Evolutionary conservation across 2,329 filamentous ascomycete genomes (phyloP).

Genomic region (Colletotrichum cereale): DNA sequence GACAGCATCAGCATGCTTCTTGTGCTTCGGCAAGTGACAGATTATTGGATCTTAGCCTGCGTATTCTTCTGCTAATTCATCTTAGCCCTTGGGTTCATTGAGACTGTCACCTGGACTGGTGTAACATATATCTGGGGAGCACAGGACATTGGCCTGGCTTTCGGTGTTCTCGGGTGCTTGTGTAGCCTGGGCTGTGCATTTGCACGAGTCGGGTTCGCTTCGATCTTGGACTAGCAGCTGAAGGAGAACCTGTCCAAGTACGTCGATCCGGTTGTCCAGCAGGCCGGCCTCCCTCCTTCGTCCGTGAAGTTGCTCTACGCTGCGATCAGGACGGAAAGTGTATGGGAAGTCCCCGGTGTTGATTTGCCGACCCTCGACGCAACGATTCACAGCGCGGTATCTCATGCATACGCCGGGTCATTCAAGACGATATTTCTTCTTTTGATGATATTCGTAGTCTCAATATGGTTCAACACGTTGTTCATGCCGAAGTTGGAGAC

Average conservation of each 20-base stretch:
- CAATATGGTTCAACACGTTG: constrained; percentile 52
- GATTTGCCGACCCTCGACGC: constrained; percentile 50
- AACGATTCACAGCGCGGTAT: constrained; percentile 50
- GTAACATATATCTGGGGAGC: constrained; percentile 60
- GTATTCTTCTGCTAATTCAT: constrained; percentile 17
- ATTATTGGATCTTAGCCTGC: no score
- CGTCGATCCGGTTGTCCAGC: constrained; percentile 51
- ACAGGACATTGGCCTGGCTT: constrained; percentile 60
- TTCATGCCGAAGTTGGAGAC: constrained; percentile 58
- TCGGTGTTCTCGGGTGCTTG: constrained; percentile 59
- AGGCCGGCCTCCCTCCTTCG: constrained; percentile 51
- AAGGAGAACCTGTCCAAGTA: constrained; percentile 49
- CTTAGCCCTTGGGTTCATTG: constrained; percentile 53
- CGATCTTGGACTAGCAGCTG: constrained; percentile 53
- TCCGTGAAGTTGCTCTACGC: constrained; percentile 51
- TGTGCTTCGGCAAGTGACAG: constrained; percentile 41
- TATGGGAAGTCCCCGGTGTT: constrained; percentile 51
- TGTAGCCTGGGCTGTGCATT: constrained; percentile 57
- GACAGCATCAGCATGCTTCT: constrained; percentile 40
- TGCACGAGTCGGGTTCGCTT: constrained; percentile 52
- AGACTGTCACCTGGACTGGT: constrained; percentile 56
- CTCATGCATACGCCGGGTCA: constrained; percentile 56
- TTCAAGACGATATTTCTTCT: constrained; percentile 59
- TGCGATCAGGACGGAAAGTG: constrained; percentile 49
- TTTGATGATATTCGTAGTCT: constrained; percentile 53